Conservation (phyloP, 2,329 filamentous ascomycete genomes). For the Trichoderma sp. region DNA sequence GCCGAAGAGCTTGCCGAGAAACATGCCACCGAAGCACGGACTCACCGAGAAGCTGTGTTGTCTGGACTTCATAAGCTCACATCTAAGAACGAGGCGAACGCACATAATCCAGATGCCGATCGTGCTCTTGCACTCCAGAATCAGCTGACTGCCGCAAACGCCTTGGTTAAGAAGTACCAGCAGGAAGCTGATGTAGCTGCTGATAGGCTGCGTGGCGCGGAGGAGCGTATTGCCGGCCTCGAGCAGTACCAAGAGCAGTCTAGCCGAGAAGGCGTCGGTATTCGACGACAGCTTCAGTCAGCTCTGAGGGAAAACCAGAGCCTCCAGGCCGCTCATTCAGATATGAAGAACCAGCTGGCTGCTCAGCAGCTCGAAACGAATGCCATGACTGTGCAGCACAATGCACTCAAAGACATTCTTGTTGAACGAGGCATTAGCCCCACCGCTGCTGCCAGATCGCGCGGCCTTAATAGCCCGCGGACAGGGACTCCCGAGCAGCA, state of each 20-base stretch:
- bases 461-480: constrained; percentile 68
- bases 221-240: constrained; percentile 93
- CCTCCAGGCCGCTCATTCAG: constrained; percentile 77
- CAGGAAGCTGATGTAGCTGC: constrained; percentile 82
- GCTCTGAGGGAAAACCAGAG: constrained; percentile 80
- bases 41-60: constrained; percentile 80
- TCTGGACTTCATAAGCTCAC: constrained; percentile 77
- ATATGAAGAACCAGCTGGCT: constrained; percentile 79
- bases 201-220: constrained; percentile 86
- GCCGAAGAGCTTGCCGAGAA: constrained; percentile 86
- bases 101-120: constrained; percentile 58
- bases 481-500: constrained; percentile 80
- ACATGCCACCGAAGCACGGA: constrained; percentile 82
- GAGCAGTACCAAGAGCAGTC: constrained; percentile 98
- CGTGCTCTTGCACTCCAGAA: constrained; percentile 73
- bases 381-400: constrained; percentile 87
- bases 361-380: constrained; percentile 92
- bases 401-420: constrained; percentile 88
- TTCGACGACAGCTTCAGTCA: constrained; percentile 85
- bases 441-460: constrained; percentile 65
- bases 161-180: constrained; percentile 84
- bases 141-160: constrained; percentile 77
- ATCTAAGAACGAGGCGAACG: constrained; percentile 52
- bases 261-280: constrained; percentile 85
- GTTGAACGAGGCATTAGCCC: constrained; percentile 85